Base-by-base conservation (phyloP, 208 protist species). In the Crithidia brevicula region DNA sequence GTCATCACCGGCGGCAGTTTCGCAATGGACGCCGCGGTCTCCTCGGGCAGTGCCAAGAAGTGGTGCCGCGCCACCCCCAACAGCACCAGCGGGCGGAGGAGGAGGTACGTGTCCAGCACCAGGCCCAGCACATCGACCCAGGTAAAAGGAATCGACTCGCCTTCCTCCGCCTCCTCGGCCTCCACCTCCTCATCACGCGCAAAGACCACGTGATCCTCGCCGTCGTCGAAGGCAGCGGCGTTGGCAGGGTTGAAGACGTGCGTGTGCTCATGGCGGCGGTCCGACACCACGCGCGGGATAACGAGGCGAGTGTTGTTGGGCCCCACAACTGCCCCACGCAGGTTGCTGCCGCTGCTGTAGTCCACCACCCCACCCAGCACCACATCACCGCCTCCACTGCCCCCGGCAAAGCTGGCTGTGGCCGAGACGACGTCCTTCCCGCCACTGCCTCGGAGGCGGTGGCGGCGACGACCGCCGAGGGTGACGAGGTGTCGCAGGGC, bases 111-210 rank as follows among this genome's bases (percentile, higher is more conserved):
- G 68, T 96, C 91, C 10, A 93, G 72, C 8, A 80, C n/a, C 63
- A 93, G 64, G 15, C 82, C 86, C 3, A 96, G 73, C 20, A 93
- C 60, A 62, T 96, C 91, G 2, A 90, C 46, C 53, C 74, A 84
- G 27, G 81, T 89, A 59, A 88, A 87, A n/a, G 60, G 77, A 28
- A 92, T 59, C 20, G 67, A 38, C 57, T 83, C 82, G 13, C 56
- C 62, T 58, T 67, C 54, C 53, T 77, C 76, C 38, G 56, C 51
- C 63, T 31, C 70, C 20, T 66, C 56, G 20, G 7, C 38, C 13
- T 65, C 46, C 28, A 57, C 66, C 20, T 68, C 66, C 22, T 72
- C 60, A 3, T 77, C 57, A 18, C 42, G 47, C 20, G 52, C n/a
- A 15, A 77, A 70, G 46, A 31, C 25, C 34, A 57, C 56, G n/a